Base-by-base conservation (phyloP, 192 early-diverging fungal genomes). In the Kickxella alabastrina region DNA sequence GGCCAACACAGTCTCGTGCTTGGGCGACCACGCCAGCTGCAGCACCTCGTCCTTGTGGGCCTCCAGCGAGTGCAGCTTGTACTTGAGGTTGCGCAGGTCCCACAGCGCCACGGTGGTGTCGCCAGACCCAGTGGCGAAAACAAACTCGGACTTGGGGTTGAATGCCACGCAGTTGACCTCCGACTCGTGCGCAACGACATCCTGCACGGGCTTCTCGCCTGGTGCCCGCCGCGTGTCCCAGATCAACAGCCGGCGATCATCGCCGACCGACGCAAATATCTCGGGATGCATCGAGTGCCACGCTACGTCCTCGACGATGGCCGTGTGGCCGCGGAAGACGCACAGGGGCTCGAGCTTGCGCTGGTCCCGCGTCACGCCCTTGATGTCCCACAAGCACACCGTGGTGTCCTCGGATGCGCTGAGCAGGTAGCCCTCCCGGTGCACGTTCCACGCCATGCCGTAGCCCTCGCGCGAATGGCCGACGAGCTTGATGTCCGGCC, bases 111-210 rank as follows among this genome's bases (percentile, higher is more conserved):
- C 88, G 1, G 92, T 93, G 79, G 86, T 87, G 71, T 99, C 96
- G 25, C 90, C 86, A 1, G 94, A 93, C 42, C 92, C 96, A 8
- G 96, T 99, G 1, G 89, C 90, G 35, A 99, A 75, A 23, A 99
- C 73, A 52, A 77, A 87, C 73, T 97, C 94, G 52, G 87, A 94
- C 43, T 76, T 77, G 12, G 92, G 93, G 63, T 93, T 93, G 69
- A 94, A 99, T 13, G 89, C 87, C 0, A 99, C 90, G 67, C 88
- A 90, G 61, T 99, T 99, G 59, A 97, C 86, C 65, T 97, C 96
- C 17, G 85, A 86, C 17, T 74, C 63, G 73, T 99, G 96, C 5
- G 93, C 96, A 13, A 86, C 76, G 14, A 92, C 80, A 40, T 83
- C 80, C 34, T 85, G 81, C 8, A 78, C 67, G 0, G 93, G 87